phyloP scores from a whole-genome alignment of 305 asterid genomes.

The Fraxinus sp. region DNA sequence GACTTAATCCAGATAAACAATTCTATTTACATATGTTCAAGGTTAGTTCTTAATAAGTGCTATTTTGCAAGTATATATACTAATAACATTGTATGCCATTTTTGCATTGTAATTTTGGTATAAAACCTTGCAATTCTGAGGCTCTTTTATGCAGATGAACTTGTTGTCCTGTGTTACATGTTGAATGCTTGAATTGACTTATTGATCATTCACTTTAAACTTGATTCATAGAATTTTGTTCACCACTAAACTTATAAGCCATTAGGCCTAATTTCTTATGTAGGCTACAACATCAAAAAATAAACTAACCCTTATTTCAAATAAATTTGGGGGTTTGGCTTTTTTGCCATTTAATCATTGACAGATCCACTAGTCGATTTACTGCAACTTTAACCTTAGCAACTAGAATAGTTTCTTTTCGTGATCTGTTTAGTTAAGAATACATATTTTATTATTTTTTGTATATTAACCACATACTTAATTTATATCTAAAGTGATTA shows the following conservation, averaged over 20 bases:
- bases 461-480: background rate
- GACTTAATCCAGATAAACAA: constrained; percentile 63
- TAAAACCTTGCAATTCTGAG: background rate
- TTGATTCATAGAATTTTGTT: background rate
- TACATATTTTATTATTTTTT: background rate
- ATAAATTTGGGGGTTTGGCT: background rate
- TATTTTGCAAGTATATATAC: background rate
- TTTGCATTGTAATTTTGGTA: background rate
- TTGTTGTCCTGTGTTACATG: background rate
- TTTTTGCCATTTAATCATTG: background rate
- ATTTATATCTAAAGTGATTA: background rate
- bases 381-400: background rate
- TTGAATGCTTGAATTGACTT: background rate
- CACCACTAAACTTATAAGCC: background rate
- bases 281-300: background rate
- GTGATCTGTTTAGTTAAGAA: background rate
- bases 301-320: background rate
- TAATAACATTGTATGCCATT: background rate
- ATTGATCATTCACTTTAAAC: background rate
- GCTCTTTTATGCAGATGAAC: background rate
- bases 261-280: background rate
- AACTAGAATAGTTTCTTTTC: background rate
- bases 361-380: background rate
- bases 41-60: constrained; percentile 43
- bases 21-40: constrained; percentile 77